phyloP scores from a whole-genome alignment of 495 filamentous ascomycete species.

The Penicilliopsis zonata region DNA sequence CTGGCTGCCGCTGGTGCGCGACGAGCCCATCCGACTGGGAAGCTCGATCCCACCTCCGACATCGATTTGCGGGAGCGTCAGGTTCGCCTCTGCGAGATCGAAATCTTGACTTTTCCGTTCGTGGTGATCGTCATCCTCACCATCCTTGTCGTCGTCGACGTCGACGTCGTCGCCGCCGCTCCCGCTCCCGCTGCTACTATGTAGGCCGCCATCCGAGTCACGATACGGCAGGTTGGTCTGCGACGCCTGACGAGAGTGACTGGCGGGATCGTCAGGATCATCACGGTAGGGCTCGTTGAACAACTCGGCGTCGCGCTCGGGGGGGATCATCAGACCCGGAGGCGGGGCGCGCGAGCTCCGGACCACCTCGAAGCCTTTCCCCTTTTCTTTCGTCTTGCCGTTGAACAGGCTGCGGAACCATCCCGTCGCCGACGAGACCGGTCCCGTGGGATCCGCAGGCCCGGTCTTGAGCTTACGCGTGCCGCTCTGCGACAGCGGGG shows the following conservation, averaged over 20 bases:
- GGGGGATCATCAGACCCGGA: constrained; percentile 23
- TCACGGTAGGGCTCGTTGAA: constrained; percentile 50
- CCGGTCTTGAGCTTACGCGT: constrained; percentile 83
- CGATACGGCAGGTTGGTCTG: constrained; percentile 29
- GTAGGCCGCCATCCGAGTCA: constrained; percentile 31
- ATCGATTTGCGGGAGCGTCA: constrained; percentile 46
- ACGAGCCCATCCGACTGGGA: constrained; percentile 52
- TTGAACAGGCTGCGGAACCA: constrained; percentile 75
- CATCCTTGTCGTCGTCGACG: constrained; percentile 11
- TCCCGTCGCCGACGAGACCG: constrained; percentile 73
- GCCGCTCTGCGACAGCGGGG: constrained; percentile 71
- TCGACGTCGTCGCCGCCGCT: not conserved
- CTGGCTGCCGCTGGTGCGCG: constrained; percentile 39
- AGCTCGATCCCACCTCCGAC: constrained; percentile 49
- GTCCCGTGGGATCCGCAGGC: constrained; percentile 86
- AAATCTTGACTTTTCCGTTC: too few species aligned
- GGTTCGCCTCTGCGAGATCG: too few species aligned
- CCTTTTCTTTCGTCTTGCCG: constrained; percentile 75
- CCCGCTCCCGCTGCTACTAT: constrained; percentile 13
- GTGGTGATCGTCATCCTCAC: too few species aligned
- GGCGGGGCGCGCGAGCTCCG: constrained; percentile 61
- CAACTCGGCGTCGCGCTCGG: constrained; percentile 15
- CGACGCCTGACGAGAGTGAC: constrained; percentile 18
- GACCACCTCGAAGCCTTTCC: constrained; percentile 94
- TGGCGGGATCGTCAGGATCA: constrained; percentile 33